These are phyloP conservation scores for Tieghemostelium lacteum DNA, from an alignment of 78 protist species.

Conservation along the genomic window DNA sequence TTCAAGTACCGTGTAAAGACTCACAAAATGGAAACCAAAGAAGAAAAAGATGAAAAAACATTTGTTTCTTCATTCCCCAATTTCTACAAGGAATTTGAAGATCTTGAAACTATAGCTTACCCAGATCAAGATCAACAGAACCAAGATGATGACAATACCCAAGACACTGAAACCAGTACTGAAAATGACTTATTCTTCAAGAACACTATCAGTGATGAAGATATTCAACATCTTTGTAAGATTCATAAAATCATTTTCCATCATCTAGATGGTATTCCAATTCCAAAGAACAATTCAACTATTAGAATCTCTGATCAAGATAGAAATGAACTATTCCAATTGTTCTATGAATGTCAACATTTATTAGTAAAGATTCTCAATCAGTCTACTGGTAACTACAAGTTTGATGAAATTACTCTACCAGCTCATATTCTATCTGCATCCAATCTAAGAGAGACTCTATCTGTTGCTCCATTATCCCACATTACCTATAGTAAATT, in stretches of 20 bases:
- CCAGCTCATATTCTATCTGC: conserved; percentile 47
- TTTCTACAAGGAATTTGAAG: conserved; percentile 75
- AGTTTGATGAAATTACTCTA: conserved; percentile 33
- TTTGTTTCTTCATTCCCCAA: conserved; percentile 76
- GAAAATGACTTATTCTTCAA: conserved; percentile 23
- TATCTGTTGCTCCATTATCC: conserved; percentile 22
- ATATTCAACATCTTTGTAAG: conserved; percentile 38
- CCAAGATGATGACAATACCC: conserved; percentile 26
- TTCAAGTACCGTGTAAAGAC: conserved; percentile 62
- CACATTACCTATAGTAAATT: conserved; percentile 34
- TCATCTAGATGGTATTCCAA: conserved; percentile 70
- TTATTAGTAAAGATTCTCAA: conserved; percentile 30
- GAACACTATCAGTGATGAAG: conserved; percentile 51
- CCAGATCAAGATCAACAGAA: conserved; percentile 4
- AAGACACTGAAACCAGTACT: neutral
- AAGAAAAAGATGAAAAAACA: conserved; percentile 72
- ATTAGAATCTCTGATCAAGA: conserved; percentile 16
- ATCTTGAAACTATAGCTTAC: conserved; percentile 40
- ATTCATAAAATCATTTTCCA: conserved; percentile 37
- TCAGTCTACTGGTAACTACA: conserved; percentile 26
- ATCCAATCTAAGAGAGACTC: neutral
- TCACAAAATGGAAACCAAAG: conserved; percentile 72
- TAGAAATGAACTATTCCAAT: conserved; percentile 19
- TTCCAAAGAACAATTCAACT: conserved; percentile 20
- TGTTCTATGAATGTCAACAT: conserved; percentile 28